Base-by-base conservation (phyloP, 176 grass and related monocot genomes). In the Hsuehochloa calcarea region DNA sequence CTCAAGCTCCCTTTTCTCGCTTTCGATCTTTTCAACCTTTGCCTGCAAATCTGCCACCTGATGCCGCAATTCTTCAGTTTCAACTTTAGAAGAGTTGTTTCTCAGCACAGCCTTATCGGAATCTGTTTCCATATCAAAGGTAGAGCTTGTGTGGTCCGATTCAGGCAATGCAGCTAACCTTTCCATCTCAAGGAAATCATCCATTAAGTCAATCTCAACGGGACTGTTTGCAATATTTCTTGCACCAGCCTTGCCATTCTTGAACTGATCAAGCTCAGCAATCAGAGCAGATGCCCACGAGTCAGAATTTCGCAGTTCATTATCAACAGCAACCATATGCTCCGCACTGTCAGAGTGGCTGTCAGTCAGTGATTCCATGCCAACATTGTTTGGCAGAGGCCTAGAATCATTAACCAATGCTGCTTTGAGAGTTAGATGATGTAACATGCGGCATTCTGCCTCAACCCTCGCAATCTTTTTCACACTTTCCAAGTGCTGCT, bases 181-280 rank as follows among this genome's bases (percentile, higher is more conserved):
- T 74, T 99, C 97, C 97, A 99, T 99, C 84, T 99, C 97, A 41
- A 99, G 91, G 81, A 99, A 96, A 94, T 99, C 97, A 88, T 96
- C 92, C 97, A 99, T 94, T 77, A 99, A 75, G 50, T 99, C 90
- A 52, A 99, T 94, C 59, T 91, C 93, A 78, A 94, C 50, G 47
- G 91, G 78, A 41, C 80, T 89, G 59, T 89, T 88, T 27, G 70
- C 81, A 70, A 86, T 37, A 88, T 85, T 90, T 87, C 51, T 93
- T 40, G 56, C 56, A 80, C 29, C 77, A 72, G 56, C 56, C 65
- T 95, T 93, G 38, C 75, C 88, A 79, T 60, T 88, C 83, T 93
- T 99, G 84, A 94, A 96, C 81, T 92, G 92, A 91, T 99, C 97
- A 43, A 99, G 75, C 82, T 96, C 97, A 11, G 88, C 56, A 37